Percentiles rank a stretch among this genome's conserved stretches.
phyloP scores from a whole-genome alignment of 345 rosid genomes.

The Camelina neglecta region DNA sequence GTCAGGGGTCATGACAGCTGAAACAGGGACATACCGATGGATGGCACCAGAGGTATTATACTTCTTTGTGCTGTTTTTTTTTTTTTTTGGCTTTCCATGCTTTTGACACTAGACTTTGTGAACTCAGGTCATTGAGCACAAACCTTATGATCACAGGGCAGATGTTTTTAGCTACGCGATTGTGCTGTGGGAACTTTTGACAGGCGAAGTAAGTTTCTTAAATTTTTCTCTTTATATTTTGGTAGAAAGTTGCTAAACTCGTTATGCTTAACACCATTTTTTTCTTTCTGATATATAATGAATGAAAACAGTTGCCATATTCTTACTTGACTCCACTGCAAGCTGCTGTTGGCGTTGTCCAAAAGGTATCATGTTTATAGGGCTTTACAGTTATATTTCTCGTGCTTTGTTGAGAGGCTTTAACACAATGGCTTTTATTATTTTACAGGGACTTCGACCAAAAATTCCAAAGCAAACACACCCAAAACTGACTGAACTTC shows the following conservation, averaged over 20 bases:
- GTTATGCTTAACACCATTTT: too few relatives aligned
- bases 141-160: conserved; percentile 86
- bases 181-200: conserved; percentile 89
- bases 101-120: conserved; percentile 35
- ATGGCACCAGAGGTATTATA: conserved; percentile 94
- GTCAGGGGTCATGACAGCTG: conserved; percentile 96
- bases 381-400: conserved; percentile 1
- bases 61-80: background rate
- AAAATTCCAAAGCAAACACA: conserved; percentile 78
- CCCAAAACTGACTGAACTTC: conserved; percentile 71
- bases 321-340: conserved; percentile 78
- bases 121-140: conserved; percentile 92
- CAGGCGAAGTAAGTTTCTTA: conserved; percentile 74
- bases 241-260: conserved; percentile 2
- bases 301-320: conserved; percentile 69
- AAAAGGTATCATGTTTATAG: conserved; percentile 59
- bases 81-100: background rate
- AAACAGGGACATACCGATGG: conserved; percentile 99
- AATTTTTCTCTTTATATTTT: conserved; percentile 2
- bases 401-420: background rate
- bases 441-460: conserved; percentile 69
- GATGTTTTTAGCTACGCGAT: conserved; percentile 93
- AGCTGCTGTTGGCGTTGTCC: conserved; percentile 94
- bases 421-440: background rate
- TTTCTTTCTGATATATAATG: too few relatives aligned